A percentile compares a stretch with the other conserved stretches of the same genome.
Conservation (phyloP, 2,329 filamentous ascomycete genomes). For the Eutypa lata region DNA sequence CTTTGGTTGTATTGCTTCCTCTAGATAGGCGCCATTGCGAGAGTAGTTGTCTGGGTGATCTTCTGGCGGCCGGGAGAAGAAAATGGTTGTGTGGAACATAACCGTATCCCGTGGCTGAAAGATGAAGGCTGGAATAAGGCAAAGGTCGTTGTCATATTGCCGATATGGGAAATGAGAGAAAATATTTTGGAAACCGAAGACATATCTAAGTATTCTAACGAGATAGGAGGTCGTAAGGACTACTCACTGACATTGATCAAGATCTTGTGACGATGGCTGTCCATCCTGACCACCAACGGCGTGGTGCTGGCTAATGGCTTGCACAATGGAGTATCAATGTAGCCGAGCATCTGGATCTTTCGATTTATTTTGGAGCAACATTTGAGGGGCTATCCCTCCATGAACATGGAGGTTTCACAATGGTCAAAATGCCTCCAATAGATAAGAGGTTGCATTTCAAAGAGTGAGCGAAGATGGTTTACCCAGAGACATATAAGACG, state of each 20-base stretch:
- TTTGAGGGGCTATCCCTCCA: constrained; percentile 14
- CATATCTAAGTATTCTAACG: constrained; percentile 24
- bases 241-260: constrained; percentile 5
- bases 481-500: constrained; percentile 10
- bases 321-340: constrained; percentile 21
- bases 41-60: constrained; percentile 25
- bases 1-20: too few relatives aligned
- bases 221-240: not conserved
- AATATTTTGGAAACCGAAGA: constrained; percentile 18
- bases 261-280: constrained; percentile 23
- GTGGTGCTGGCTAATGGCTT: constrained; percentile 17
- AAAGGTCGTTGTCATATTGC: constrained; percentile 13
- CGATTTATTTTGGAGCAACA: constrained; percentile 21
- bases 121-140: constrained; percentile 16
- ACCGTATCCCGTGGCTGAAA: constrained; percentile 18
- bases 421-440: constrained; percentile 22
- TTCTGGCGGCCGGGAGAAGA: constrained; percentile 17
- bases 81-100: constrained; percentile 17
- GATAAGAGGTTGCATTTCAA: constrained; percentile 18
- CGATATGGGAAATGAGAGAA: constrained; percentile 22
- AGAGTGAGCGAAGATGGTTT: constrained; percentile 15
- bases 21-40: constrained; percentile 20
- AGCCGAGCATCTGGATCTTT: constrained; percentile 18
- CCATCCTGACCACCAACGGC: constrained; percentile 19
- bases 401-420: constrained; percentile 16